Percentiles rank a stretch among this genome's conserved stretches.
Conservation (phyloP, 1,284 basidiomycete genomes). For the Trichosporon sp. region DNA sequence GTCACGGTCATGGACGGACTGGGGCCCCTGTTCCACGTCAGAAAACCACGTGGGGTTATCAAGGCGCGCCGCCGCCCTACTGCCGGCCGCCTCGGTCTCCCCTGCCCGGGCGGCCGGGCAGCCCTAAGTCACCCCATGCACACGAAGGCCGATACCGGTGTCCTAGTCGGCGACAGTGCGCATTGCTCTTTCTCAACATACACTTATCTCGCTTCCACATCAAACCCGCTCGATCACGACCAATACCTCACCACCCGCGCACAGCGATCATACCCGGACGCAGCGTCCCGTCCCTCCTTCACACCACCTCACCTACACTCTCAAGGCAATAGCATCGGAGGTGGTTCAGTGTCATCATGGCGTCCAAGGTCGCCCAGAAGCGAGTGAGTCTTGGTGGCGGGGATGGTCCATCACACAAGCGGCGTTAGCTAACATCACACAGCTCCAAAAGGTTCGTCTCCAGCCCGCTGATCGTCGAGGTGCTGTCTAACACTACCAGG, state of each 20-base stretch:
- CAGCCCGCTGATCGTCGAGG: background rate
- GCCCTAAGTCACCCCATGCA: background rate
- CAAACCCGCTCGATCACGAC: background rate
- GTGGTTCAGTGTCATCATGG: slow-evolving; percentile 39
- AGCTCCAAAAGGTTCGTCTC: slow-evolving; percentile 51
- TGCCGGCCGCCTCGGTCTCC: background rate
- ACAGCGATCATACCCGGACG: slow-evolving; percentile 14
- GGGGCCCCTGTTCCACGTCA: slow-evolving; percentile 18
- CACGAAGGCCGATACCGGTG: slow-evolving; percentile 9
- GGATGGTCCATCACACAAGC: slow-evolving; percentile 2
- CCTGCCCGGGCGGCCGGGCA: background rate
- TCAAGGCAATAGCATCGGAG: background rate
- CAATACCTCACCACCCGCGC: background rate
- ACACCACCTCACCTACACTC: background rate
- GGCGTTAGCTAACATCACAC: background rate
- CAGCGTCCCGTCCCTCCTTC: slow-evolving; percentile 6
- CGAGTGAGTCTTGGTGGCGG: slow-evolving; percentile 44
- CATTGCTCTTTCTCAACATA: slow-evolving; percentile 8
- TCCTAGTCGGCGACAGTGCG: background rate
- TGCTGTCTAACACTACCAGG: slow-evolving; percentile 57
- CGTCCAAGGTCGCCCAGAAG: slow-evolving; percentile 57
- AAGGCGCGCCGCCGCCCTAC: background rate
- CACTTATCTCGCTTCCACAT: background rate
- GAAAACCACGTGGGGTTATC: background rate
- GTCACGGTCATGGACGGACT: background rate